Conservation (phyloP, 1,284 basidiomycete genomes). For the Lentinula novae-zelandiae region DNA sequence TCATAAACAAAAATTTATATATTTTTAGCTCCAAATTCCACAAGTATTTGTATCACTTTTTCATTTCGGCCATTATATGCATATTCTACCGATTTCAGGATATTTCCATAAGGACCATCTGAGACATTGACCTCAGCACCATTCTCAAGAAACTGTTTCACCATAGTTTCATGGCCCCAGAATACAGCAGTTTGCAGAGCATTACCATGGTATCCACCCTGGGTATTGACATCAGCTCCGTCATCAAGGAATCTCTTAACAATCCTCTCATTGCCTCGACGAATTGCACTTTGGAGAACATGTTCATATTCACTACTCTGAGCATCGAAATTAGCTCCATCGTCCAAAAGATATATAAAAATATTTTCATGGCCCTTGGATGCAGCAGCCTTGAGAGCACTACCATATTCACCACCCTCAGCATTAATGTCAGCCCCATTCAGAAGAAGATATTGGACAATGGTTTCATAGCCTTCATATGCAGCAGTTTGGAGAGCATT, state of each 20-base stretch:
- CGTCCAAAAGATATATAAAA: background rate
- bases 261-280: background rate
- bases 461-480: background rate
- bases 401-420: background rate
- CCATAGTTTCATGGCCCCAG: no score
- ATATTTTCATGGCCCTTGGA: background rate
- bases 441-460: background rate
- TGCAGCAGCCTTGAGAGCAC: background rate
- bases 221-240: background rate
- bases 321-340: background rate
- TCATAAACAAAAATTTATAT: no score
- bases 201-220: background rate
- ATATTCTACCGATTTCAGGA: no score
- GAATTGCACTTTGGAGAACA: background rate
- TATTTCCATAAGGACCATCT: no score
- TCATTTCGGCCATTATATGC: no score
- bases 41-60: no score
- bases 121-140: no score
- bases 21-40: no score
- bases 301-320: background rate
- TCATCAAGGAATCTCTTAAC: background rate
- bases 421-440: background rate
- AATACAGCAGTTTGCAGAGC: background rate
- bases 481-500: conserved; percentile 15
- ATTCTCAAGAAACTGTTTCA: no score